Base-by-base conservation (phyloP, 2,329 filamentous ascomycete species). In the Calonectria leucothoes region DNA sequence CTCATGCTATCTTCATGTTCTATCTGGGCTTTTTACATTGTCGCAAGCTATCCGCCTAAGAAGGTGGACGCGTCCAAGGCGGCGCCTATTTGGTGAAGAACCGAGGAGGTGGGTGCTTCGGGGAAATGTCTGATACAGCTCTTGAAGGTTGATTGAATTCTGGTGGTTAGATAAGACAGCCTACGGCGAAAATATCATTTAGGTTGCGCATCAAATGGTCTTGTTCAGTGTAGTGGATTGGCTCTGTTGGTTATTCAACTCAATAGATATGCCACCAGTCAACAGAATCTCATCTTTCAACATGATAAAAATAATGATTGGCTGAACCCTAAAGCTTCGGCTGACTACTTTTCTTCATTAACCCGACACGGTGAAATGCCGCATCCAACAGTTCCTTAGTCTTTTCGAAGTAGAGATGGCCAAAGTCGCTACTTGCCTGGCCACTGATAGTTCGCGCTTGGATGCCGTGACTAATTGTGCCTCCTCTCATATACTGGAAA, bases 391-490 rank as follows among this genome's bases (percentile, higher is more conserved):
- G 52, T 37, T 51, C 23, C 23, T 51, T 72, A 10, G 69, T 69
- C 25, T 68, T 74, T n/a, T 23, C 37, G 27, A 72, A 74, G 37
- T 69, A 74, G 14, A 74, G 29, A 23, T 74, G 69, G 11, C 72
- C 29, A 42, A 72, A 74, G 4, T 69, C 69, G n/a, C 72, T 72
- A 61, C 72, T 74, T 4, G 72, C 72, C 31, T 63, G 70, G 4
- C 72, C 72, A 25, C 70, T 74, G 5, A 74, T 72, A 5, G 61
- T 63, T n/a, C 69, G 33, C 8, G 72, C 72, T 17, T 72, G 65
- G 35, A 74, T 74, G 6, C 72, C 70, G 27, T 74, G 70, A 12
- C 48, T 63, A n/a, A 74, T 72, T 27, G 70, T 70, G 14, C 23
- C 72, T 45, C 48, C 70, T 39, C 72, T 39, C 8, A 74, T 51